Conservation (phyloP, 176 grass and related monocot species). For the Pontederia crassipes region DNA sequence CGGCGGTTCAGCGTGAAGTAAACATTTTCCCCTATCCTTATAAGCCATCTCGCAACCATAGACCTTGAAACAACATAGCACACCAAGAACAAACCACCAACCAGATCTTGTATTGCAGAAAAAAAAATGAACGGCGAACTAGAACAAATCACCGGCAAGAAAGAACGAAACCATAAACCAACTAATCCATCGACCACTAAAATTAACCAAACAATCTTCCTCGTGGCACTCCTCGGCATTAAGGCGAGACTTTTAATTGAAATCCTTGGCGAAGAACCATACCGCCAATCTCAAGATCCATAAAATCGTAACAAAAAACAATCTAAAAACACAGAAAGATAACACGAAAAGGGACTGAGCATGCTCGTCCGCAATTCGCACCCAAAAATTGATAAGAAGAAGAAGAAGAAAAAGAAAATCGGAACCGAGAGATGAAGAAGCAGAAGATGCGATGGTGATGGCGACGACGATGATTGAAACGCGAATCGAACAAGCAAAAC, state of each 20-base stretch:
- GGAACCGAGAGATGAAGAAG: neutral
- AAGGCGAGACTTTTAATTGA: no score
- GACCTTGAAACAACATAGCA: neutral
- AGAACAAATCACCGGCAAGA: no score
- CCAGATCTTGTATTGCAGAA: neutral
- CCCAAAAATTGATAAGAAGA: neutral
- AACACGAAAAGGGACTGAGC: no score
- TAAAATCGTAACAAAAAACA: neutral
- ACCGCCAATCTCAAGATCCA: no score
- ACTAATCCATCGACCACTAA: neutral
- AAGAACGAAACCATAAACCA: neutral
- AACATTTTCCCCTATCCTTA: no score
- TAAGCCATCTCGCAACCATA: neutral
- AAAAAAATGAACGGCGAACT: neutral
- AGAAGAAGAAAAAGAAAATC: neutral
- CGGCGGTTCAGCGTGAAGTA: no score
- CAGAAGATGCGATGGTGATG: no score
- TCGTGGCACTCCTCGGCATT: no score
- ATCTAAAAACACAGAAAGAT: neutral
- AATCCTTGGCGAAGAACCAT: no score
- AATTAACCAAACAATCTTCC: neutral
- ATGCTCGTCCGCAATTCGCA: no score
- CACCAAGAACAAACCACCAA: neutral
- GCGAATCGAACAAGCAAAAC: no score
- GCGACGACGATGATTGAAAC: no score